These are phyloP conservation scores for Chaetomiaceae sp. DNA, from an alignment of 2,329 filamentous ascomycete genomes.

Conservation along the genomic window DNA sequence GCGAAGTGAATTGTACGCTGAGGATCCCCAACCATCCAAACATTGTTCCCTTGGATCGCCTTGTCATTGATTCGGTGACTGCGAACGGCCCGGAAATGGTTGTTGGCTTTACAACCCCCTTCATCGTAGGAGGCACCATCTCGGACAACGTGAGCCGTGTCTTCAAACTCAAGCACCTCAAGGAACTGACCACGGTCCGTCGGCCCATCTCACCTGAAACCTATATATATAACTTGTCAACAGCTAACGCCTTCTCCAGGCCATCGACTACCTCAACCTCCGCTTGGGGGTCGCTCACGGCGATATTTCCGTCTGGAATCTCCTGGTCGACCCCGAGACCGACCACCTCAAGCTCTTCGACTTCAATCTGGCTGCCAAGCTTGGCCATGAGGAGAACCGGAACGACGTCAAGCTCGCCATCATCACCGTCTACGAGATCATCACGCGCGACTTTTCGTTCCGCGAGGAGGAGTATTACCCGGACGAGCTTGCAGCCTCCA, in stretches of 20 bases:
- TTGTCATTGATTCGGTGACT: slow-evolving; percentile 33
- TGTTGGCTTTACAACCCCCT: slow-evolving; percentile 36
- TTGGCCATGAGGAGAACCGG: slow-evolving; percentile 7
- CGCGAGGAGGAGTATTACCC: slow-evolving; percentile 30
- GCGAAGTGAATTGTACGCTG: slow-evolving; percentile 35
- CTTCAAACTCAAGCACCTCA: slow-evolving; percentile 20
- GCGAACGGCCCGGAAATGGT: slow-evolving; percentile 22
- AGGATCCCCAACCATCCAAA: slow-evolving; percentile 36
- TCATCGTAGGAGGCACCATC: slow-evolving; percentile 32
- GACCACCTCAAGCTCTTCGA: slow-evolving; percentile 19
- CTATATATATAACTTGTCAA: not conserved
- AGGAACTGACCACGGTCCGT: slow-evolving; percentile 15
- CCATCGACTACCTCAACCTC: slow-evolving; percentile 19
- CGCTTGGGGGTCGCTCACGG: slow-evolving; percentile 17
- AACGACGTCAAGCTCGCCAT: slow-evolving; percentile 23
- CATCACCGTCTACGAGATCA: slow-evolving; percentile 36
- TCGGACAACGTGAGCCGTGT: slow-evolving; percentile 3
- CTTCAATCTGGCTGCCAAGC: slow-evolving; percentile 18
- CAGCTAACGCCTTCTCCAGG: not conserved
- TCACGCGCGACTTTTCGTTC: slow-evolving; percentile 30
- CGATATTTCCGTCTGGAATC: slow-evolving; percentile 16
- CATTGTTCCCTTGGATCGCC: slow-evolving; percentile 34
- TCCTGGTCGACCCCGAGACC: slow-evolving; percentile 16
- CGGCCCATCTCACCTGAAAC: not conserved
- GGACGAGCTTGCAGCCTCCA: slow-evolving; percentile 7